Evolutionary conservation across 2,329 filamentous ascomycete genomes (phyloP), one percentile per base, ranked within the genome.

Genomic region (Neocucurbitaria cava): DNA sequence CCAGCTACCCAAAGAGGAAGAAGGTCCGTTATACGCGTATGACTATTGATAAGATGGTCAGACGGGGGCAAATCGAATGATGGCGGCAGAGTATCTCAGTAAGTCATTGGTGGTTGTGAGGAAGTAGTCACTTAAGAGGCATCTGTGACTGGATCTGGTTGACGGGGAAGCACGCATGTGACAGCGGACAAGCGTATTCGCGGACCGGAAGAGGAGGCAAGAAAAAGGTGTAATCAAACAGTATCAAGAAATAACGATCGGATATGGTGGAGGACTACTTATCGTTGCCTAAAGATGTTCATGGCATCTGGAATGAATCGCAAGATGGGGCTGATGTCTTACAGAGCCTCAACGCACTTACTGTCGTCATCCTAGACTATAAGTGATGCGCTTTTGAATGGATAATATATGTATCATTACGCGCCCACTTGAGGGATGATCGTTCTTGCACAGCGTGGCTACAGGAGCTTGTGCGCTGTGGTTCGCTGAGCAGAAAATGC

Each of bases 401-500:
- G n/a, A 46, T 47, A 56, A 56, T 58, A 62, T 66, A n/a, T n/a
- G n/a, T n/a, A n/a, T n/a, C n/a, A n/a, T n/a, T n/a, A n/a, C n/a
- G n/a, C n/a, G n/a, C n/a, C 46, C 46, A 49, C 57, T 53, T 56
- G 51, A 53, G 57, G 64, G 62, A 56, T 58, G 48, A 44, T 59
- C 52, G 56, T 65, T 61, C 55, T 64, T 62, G 61, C 62, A 43
- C 46, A 13, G 39, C 18, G 49, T 45, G 59, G 59, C 56, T 49
- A 48, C 55, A 56, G 47, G 54, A 43, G 58, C 56, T 54, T 62
- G 62, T 52, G 52, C 44, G 28, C 24, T 51, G 45, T 56, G 48
- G 50, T 49, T 61, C 54, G 58, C 65, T 67, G 62, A 54, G 44
- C 30, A 53, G 40, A 48, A n/a, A 56, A 57, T 58, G 52, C 54